Evolutionary conservation across 148 eudicot genomes (phyloP).

Genomic region (Rhododendron williamsianum): DNA sequence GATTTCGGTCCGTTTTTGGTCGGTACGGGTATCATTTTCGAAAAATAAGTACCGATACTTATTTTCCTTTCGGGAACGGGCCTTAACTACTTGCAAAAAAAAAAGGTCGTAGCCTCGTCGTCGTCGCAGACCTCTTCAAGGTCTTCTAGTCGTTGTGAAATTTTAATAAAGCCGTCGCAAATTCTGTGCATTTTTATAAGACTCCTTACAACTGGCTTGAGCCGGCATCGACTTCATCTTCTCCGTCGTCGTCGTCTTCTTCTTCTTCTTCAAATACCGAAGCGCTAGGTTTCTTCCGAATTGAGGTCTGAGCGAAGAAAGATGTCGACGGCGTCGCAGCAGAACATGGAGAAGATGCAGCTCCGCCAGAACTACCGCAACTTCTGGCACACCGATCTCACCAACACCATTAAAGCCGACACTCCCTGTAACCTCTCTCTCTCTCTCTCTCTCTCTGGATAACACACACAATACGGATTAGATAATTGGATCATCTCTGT

Average conservation of each 20-base stretch:
- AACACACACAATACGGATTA: not conserved
- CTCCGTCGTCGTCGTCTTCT: not conserved
- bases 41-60: too few relatives aligned
- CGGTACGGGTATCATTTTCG: too few relatives aligned
- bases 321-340: slow-evolving; percentile 6
- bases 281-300: not conserved
- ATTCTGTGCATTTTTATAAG: not conserved
- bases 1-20: too few relatives aligned
- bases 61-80: too few relatives aligned
- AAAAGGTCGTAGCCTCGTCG: not conserved
- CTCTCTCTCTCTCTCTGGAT: not conserved
- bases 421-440: not conserved
- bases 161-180: not conserved
- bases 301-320: not conserved
- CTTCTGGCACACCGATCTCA: slow-evolving; percentile 8
- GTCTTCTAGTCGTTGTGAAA: not conserved
- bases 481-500: not conserved
- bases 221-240: not conserved
- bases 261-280: not conserved
- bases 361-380: slow-evolving; percentile 6
- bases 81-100: too few relatives aligned
- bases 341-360: slow-evolving; percentile 3
- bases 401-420: not conserved
- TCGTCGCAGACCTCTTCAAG: not conserved
- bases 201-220: not conserved